A percentile compares a stretch with the other conserved stretches of the same genome.
Evolutionary conservation across 1,284 basidiomycete genomes (phyloP).

Genomic region (Apiotrichum gamsii): DNA sequence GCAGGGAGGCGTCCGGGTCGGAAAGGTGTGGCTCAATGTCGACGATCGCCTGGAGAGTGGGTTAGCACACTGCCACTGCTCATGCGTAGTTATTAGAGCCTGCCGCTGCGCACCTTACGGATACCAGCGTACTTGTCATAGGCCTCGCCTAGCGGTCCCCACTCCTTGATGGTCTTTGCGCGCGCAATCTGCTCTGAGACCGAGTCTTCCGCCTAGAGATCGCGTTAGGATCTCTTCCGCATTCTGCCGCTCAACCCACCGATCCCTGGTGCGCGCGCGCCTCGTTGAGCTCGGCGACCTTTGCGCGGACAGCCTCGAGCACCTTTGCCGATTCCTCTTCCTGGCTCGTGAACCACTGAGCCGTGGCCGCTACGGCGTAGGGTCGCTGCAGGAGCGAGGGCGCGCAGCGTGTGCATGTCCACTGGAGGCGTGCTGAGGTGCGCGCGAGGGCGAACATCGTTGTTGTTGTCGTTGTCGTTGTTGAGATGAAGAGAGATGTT

Average conservation of each 20-base stretch:
- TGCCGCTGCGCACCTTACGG: slow-evolving; percentile 47
- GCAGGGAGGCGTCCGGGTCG: slow-evolving; percentile 72
- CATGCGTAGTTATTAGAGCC: background rate
- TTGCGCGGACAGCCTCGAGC: slow-evolving; percentile 10
- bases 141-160: slow-evolving; percentile 53
- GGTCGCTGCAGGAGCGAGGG: too few relatives aligned
- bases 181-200: slow-evolving; percentile 49
- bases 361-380: background rate
- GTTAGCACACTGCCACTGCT: too few relatives aligned
- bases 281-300: slow-evolving; percentile 2
- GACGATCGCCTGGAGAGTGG: slow-evolving; percentile 54
- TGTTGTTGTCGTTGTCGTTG: too few relatives aligned
- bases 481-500: too few relatives aligned
- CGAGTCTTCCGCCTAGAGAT: slow-evolving; percentile 10
- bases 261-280: background rate
- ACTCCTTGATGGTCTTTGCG: slow-evolving; percentile 52
- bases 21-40: slow-evolving; percentile 60
- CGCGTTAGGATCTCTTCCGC: too few relatives aligned
- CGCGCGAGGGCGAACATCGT: too few relatives aligned
- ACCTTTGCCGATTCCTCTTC: slow-evolving; percentile 10
- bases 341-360: slow-evolving; percentile 6
- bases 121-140: slow-evolving; percentile 53
- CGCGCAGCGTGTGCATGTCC: too few relatives aligned
- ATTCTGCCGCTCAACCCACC: too few relatives aligned
- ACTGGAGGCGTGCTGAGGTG: too few relatives aligned